Evolutionary conservation across 1,284 basidiomycete species (phyloP).

Genomic region (Lentinula novae-zelandiae): DNA sequence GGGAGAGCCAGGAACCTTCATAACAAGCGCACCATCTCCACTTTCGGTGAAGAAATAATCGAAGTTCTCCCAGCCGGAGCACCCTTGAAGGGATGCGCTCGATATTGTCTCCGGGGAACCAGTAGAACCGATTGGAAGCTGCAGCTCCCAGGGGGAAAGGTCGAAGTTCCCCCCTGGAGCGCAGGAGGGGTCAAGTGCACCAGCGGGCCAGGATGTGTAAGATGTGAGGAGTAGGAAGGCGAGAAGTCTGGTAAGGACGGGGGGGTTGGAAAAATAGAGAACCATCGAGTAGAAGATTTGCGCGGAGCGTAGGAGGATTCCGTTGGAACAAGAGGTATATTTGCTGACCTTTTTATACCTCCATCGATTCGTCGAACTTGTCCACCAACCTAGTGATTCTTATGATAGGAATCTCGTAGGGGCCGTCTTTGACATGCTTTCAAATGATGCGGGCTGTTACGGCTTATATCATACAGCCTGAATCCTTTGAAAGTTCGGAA

Average conservation of each 20-base stretch:
- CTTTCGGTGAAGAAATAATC: slow-evolving; percentile 11
- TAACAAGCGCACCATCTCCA: not conserved
- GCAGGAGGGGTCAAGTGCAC: slow-evolving; percentile 1
- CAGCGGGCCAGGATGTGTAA: not conserved
- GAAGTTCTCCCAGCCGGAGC: slow-evolving; percentile 4
- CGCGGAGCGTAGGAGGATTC: not conserved
- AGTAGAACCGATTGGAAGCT: slow-evolving; percentile 10
- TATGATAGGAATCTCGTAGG: not conserved
- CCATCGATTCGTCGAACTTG: not conserved
- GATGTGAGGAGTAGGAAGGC: not conserved
- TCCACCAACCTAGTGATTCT: no score
- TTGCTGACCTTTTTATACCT: not conserved
- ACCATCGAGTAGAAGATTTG: not conserved
- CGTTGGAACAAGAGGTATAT: not conserved
- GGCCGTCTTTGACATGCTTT: not conserved
- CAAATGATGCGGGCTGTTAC: not conserved
- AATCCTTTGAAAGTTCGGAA: no score
- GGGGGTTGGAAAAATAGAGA: not conserved
- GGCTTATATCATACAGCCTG: no score
- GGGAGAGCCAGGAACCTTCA: not conserved
- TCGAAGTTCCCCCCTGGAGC: slow-evolving; percentile 11
- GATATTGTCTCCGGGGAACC: slow-evolving; percentile 8
- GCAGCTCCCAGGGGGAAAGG: slow-evolving; percentile 10
- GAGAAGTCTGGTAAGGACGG: not conserved
- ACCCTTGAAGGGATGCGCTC: slow-evolving; percentile 4